phyloP scores from a whole-genome alignment of 345 rosid species.

The Nephelium lappaceum region DNA sequence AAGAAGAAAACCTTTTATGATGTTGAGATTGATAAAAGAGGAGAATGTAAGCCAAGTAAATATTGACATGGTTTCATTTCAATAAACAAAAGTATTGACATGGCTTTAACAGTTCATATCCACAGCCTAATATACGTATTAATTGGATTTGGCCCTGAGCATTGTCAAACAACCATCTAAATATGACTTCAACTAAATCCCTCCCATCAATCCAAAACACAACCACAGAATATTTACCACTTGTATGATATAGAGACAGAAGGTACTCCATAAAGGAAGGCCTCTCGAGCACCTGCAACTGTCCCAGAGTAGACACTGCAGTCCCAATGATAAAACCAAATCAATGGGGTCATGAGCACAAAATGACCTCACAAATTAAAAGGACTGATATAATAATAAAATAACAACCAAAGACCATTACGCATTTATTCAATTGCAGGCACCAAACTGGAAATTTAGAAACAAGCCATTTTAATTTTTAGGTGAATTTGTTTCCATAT shows the following conservation, averaged over 20 bases:
- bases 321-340: conserved; percentile 19
- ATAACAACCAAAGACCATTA: not conserved
- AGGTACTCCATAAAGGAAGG: conserved; percentile 79
- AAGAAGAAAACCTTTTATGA: not conserved
- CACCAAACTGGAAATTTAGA: not conserved
- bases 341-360: not conserved
- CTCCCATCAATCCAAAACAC: too few species aligned
- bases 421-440: not conserved
- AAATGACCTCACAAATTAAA: not conserved
- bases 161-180: not conserved
- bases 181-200: not conserved
- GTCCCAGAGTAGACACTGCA: conserved; percentile 89
- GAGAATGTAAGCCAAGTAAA: not conserved
- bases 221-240: conserved; percentile 42
- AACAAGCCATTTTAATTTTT: not conserved
- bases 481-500: too few species aligned
- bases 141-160: not conserved
- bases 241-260: conserved; percentile 78
- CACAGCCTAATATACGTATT: not conserved
- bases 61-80: too few species aligned
- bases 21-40: not conserved
- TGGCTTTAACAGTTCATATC: not conserved
- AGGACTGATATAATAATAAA: not conserved
- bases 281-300: conserved; percentile 98
- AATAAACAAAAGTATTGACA: not conserved